A percentile compares a stretch with the other conserved stretches of the same genome.
phyloP scores from a whole-genome alignment of 2,329 filamentous ascomycete genomes.

The Aulographum hederae region DNA sequence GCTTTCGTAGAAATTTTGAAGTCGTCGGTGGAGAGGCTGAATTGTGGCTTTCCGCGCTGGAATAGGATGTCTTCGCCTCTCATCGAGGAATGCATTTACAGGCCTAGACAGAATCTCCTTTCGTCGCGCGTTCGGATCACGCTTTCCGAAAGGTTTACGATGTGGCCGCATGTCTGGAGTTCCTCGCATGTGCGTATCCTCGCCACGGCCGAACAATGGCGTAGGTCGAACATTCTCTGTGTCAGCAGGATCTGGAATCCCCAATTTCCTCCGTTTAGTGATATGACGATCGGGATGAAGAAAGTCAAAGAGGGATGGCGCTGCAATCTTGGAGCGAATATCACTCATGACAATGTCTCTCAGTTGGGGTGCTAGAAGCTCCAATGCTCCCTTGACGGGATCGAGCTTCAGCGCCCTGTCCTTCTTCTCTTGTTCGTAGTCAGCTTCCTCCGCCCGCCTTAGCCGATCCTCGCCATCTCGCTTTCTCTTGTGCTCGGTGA shows the following conservation, averaged over 20 bases:
- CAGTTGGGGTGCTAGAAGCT: slow-evolving; percentile 62
- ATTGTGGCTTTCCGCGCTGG: slow-evolving; percentile 43
- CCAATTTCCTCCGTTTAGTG: slow-evolving; percentile 61
- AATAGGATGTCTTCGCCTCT: slow-evolving; percentile 37
- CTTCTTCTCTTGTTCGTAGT: slow-evolving; percentile 78
- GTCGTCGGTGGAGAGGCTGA: slow-evolving; percentile 63
- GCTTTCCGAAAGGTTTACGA: slow-evolving; percentile 15
- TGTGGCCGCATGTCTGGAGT: slow-evolving; percentile 37
- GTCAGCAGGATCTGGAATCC: slow-evolving; percentile 49
- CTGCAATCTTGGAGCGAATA: slow-evolving; percentile 73
- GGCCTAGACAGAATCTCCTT: neutral
- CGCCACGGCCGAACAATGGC: slow-evolving; percentile 25
- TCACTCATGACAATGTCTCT: slow-evolving; percentile 75
- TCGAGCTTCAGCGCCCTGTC: slow-evolving; percentile 77
- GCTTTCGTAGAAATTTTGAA: slow-evolving; percentile 56
- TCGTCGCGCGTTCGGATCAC: slow-evolving; percentile 24
- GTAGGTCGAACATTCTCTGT: slow-evolving; percentile 28
- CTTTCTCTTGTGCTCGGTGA: slow-evolving; percentile 29
- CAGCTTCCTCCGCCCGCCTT: slow-evolving; percentile 57
- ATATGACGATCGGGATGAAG: slow-evolving; percentile 67
- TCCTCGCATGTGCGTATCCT: slow-evolving; percentile 42
- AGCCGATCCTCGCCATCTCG: slow-evolving; percentile 48
- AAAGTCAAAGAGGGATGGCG: slow-evolving; percentile 60
- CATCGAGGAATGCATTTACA: slow-evolving; percentile 32
- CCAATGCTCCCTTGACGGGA: slow-evolving; percentile 68